A percentile compares a stretch with the other conserved stretches of the same genome.
Conservation (phyloP, 2,329 filamentous ascomycete species). For the Harringtonia aguacate region DNA sequence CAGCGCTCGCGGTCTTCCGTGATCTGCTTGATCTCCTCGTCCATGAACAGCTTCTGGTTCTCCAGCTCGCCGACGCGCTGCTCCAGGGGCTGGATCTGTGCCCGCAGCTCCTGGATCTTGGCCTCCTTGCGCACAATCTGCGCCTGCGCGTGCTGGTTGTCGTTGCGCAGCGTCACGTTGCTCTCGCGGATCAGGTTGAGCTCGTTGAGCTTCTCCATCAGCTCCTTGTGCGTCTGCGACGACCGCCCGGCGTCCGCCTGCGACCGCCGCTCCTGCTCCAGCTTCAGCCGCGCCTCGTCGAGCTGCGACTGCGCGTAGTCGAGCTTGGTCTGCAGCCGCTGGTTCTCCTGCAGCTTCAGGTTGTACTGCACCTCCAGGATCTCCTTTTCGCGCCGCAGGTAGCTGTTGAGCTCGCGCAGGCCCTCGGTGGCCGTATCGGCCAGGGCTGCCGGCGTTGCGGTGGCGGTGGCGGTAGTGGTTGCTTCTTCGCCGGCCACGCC, state of each 20-base stretch:
- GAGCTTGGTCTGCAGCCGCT: conserved; percentile 80
- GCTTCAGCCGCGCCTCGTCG: conserved; percentile 77
- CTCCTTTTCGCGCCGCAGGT: conserved; percentile 89
- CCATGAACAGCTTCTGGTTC: conserved; percentile 67
- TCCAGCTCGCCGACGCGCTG: conserved; percentile 72
- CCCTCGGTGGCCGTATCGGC: conserved; percentile 57
- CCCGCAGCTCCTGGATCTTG: conserved; percentile 63
- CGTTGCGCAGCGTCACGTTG: conserved; percentile 79
- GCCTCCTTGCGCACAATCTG: conserved; percentile 64
- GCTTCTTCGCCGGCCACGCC: conserved; percentile 9
- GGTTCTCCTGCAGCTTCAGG: conserved; percentile 75
- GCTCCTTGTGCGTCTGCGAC: conserved; percentile 72
- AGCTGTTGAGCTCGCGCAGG: conserved; percentile 82
- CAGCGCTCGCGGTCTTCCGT: conserved; percentile 88
- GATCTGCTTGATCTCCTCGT: conserved; percentile 79
- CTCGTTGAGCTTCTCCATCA: conserved; percentile 92
- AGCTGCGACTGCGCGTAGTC: conserved; percentile 80
- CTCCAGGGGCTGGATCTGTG: conserved; percentile 72
- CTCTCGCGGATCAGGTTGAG: conserved; percentile 94
- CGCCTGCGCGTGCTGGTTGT: conserved; percentile 68
- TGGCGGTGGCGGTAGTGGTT: conserved; percentile 26
- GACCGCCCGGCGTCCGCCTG: conserved; percentile 63
- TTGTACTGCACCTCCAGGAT: conserved; percentile 96
- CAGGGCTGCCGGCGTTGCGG: conserved; percentile 39
- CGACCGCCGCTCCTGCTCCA: conserved; percentile 77